Base-by-base conservation (phyloP, 2,329 filamentous ascomycete species). In the Lojkania enalia region DNA sequence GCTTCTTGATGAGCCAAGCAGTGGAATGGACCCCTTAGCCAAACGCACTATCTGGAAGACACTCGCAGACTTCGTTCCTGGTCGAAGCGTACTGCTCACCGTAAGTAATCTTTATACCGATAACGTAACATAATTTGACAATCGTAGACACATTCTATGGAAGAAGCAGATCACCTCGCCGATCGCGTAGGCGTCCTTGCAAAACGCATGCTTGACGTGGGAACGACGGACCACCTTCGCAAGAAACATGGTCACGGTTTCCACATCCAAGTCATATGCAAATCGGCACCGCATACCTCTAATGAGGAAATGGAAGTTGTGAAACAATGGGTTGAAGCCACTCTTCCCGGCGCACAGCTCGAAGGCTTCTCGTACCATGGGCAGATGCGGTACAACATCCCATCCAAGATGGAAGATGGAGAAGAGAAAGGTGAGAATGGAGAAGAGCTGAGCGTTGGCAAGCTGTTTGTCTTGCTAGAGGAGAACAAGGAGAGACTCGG, bases 21-120 rank as follows among this genome's bases (percentile, higher is more conserved):
- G 85, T 0, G 90, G 90, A 0, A 86, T 96, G 72, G 90, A 96
- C 60, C 89, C 90, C 0, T 88, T 88, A 0, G 85, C 88, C 0
- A 95, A 95, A 67, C 81, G 90, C 25, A 79, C 91, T 55, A 94
- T 96, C 87, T 96, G 90, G 90, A 82, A 82, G 47, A 95, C 89
- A 0, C 75, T 96, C 1, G 79, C 80, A 3, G 77, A 82, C 0
- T 83, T 90, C 2, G 83, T 85, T 0, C 78, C 44, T 9, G 88
- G 88, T 0, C 80, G 90, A 9, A 87, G 85, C 1, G 82, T 96
- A 13, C 76, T 96, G 1, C 76, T 96, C 12, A 96, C 90, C 16
- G 30, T 33, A 33, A 13, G 44, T 46, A 31, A n/a, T n/a, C 15
- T 11, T 7, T 16, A 33, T 11, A 7, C 9, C 21, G 5, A 18